Conservation (phyloP, 2,329 filamentous ascomycete genomes). For the Myriosclerotinia scirpicola region DNA sequence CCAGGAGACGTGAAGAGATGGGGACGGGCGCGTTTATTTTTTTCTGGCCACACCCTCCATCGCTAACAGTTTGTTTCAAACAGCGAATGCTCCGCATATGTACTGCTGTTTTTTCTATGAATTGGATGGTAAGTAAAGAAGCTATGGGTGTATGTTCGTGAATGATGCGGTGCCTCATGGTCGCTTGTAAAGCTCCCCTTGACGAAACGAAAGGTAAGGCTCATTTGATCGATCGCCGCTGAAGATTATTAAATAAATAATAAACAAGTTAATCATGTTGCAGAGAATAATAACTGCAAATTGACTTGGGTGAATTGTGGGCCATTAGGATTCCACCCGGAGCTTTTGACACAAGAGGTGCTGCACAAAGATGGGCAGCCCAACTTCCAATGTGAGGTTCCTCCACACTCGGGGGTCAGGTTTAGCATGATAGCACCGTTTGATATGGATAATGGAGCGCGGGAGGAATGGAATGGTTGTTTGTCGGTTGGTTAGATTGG, state of each 20-base stretch:
- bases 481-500: neutral
- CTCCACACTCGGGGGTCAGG: slow-evolving; percentile 15
- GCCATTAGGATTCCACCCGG: slow-evolving; percentile 18
- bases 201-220: slow-evolving; percentile 18
- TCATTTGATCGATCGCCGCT: slow-evolving; percentile 8
- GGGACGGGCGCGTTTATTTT: slow-evolving; percentile 8
- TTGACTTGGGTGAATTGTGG: slow-evolving; percentile 7
- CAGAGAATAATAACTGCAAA: slow-evolving; percentile 5
- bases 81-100: neutral
- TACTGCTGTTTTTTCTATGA: neutral
- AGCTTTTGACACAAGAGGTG: slow-evolving; percentile 16
- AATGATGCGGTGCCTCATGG: slow-evolving; percentile 16
- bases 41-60: slow-evolving; percentile 3
- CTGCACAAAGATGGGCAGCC: slow-evolving; percentile 18
- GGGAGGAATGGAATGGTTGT: slow-evolving; percentile 1
- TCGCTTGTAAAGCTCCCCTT: slow-evolving; percentile 5
- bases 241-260: neutral
- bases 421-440: slow-evolving; percentile 10
- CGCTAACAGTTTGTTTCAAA: slow-evolving; percentile 7
- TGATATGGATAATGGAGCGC: slow-evolving; percentile 13
- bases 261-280: neutral
- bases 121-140: neutral
- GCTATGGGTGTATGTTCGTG: neutral
- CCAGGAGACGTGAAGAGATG: neutral
- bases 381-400: slow-evolving; percentile 16